Conservation (phyloP, 2,329 filamentous ascomycete genomes). For the Nemania bipapillata region DNA sequence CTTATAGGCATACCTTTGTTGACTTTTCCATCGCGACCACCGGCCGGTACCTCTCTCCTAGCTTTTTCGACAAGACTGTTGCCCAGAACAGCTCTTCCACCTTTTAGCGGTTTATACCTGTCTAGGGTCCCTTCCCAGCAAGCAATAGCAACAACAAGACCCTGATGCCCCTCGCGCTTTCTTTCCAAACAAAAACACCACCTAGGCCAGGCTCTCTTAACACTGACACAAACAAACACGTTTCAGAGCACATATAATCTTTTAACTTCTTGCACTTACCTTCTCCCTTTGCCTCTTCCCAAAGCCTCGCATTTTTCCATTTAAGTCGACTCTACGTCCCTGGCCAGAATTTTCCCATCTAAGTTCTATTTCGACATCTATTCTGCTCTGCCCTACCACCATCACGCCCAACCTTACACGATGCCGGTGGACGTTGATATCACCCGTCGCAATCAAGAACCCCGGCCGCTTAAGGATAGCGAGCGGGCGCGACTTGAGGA, state of each 20-base stretch:
- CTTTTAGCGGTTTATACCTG: slow-evolving; percentile 14
- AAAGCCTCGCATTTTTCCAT: background rate
- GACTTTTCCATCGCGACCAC: slow-evolving; percentile 38
- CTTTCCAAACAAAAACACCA: slow-evolving; percentile 26
- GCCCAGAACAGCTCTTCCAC: slow-evolving; percentile 24
- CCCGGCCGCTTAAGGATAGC: slow-evolving; percentile 79
- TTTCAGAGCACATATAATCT: slow-evolving; percentile 9
- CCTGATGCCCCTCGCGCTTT: slow-evolving; percentile 15
- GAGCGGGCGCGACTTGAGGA: slow-evolving; percentile 89
- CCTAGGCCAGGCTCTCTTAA: background rate
- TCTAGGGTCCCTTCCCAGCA: slow-evolving; percentile 8
- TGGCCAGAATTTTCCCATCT: background rate
- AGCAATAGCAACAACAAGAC: background rate
- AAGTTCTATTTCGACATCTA: background rate
- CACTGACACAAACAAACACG: slow-evolving; percentile 30
- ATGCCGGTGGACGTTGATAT: slow-evolving; percentile 75
- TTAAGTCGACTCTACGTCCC: background rate
- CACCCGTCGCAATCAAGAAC: slow-evolving; percentile 85
- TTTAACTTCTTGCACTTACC: background rate
- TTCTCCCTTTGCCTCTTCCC: background rate
- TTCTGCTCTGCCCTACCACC: background rate
- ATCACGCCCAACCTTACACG: slow-evolving; percentile 20
- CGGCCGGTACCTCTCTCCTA: slow-evolving; percentile 18
- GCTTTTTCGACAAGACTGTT: slow-evolving; percentile 32
- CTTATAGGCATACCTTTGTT: slow-evolving; percentile 34